These are phyloP conservation scores for Kuraishia hungarica DNA, from an alignment of 805 yeast genomes.

Conservation along the genomic window DNA sequence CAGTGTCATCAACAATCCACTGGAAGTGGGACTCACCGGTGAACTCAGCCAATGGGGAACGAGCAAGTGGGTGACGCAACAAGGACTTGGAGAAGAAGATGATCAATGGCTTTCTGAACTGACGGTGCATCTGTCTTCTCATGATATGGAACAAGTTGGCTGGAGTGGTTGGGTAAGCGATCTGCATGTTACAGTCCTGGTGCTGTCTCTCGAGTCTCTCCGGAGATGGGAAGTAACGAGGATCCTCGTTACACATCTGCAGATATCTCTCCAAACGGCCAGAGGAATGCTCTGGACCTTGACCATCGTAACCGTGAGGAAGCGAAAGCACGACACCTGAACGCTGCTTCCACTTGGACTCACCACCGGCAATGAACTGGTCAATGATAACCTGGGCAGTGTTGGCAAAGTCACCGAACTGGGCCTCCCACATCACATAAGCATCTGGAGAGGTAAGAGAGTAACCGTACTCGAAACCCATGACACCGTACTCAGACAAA, in stretches of 20 bases:
- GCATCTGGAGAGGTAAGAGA: slow-evolving; percentile 97
- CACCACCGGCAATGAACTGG: slow-evolving; percentile 95
- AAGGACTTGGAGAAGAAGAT: slow-evolving; percentile 87
- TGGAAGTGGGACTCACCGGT: slow-evolving; percentile 88
- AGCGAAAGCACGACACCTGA: slow-evolving; percentile 90
- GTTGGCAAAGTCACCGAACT: slow-evolving; percentile 99
- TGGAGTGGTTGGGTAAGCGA: slow-evolving; percentile 97
- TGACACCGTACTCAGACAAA: slow-evolving; percentile 95
- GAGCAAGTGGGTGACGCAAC: slow-evolving; percentile 95
- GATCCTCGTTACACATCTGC: slow-evolving; percentile 93
- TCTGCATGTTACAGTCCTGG: slow-evolving; percentile 97
- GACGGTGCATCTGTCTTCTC: slow-evolving; percentile 99
- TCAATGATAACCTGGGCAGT: slow-evolving; percentile 97
- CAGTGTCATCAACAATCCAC: slow-evolving; percentile 93
- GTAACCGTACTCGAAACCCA: slow-evolving; percentile 99
- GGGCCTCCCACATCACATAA: slow-evolving; percentile 98
- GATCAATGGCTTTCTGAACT: slow-evolving; percentile 88
- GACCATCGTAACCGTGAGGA: slow-evolving; percentile 99
- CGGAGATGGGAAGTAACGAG: slow-evolving; percentile 83
- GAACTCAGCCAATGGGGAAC: slow-evolving; percentile 76
- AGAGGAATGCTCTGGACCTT: slow-evolving; percentile 99
- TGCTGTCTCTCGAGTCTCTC: slow-evolving; percentile 93
- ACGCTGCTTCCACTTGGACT: slow-evolving; percentile 98
- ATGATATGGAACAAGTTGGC: slow-evolving; percentile 92
- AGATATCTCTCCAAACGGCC: slow-evolving; percentile 96